Evolutionary conservation across 1,139 yeast species (phyloP).

Genomic region (Debaryomyces sp.): DNA sequence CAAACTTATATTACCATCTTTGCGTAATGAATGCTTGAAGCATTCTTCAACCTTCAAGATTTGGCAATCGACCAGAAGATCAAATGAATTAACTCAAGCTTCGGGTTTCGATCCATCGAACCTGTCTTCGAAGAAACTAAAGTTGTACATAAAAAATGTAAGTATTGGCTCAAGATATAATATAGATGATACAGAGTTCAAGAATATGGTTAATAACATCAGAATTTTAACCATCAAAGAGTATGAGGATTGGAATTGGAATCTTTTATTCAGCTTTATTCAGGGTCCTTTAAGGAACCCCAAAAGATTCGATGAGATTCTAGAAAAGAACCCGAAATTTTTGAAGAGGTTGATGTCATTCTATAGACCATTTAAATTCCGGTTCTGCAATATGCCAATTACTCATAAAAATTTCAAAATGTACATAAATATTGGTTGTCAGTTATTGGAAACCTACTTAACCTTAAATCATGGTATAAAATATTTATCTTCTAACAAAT

Average conservation of each 20-base stretch:
- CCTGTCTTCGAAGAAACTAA: constrained; percentile 23
- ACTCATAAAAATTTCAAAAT: constrained; percentile 48
- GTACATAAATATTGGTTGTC: constrained; percentile 74
- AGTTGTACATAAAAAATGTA: constrained; percentile 39
- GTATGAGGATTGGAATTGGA: constrained; percentile 89
- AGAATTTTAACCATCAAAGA: constrained; percentile 78
- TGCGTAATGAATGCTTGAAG: constrained; percentile 3
- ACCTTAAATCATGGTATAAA: constrained; percentile 65
- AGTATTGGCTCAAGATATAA: constrained; percentile 51
- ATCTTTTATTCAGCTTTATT: constrained; percentile 61
- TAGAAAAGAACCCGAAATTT: constrained; percentile 76
- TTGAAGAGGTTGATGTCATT: constrained; percentile 83
- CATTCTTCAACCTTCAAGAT: constrained; percentile 10
- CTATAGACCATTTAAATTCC: constrained; percentile 85
- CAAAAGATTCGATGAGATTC: constrained; percentile 72
- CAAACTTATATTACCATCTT: constrained; percentile 17
- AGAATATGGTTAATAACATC: constrained; percentile 65
- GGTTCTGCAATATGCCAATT: constrained; percentile 61
- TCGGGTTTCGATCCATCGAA: constrained; percentile 18
- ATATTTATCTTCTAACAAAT: constrained; percentile 71
- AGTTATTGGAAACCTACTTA: constrained; percentile 67
- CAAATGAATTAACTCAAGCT: constrained; percentile 11
- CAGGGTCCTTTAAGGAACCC: constrained; percentile 81
- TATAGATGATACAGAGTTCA: constrained; percentile 73
- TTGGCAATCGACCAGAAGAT: constrained; percentile 14